Base-by-base conservation (phyloP, 192 early-diverging fungal genomes). In the Coemansia sp. region DNA sequence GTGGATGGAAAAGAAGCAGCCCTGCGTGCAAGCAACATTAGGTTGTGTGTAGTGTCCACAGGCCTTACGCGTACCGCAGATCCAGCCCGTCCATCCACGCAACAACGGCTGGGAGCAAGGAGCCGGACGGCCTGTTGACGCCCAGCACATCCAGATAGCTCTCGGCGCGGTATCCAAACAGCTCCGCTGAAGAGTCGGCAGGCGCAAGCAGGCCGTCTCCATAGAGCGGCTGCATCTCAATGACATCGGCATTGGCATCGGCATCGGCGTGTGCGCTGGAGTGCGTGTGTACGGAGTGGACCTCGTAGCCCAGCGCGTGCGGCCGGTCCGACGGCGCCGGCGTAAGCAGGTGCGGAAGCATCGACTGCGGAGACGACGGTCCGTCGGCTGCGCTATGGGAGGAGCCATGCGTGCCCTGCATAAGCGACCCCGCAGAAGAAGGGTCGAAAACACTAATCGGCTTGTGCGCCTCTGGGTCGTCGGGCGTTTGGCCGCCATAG, bases 81-180 rank as follows among this genome's bases (percentile, higher is more conserved):
- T 82, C 79, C 44, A 82, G 41, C 1, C 79, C 79, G 19, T 82
- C 79, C 79, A 82, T 82, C 79, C 79, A 82, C 12, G 79, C 70
- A 5, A 82, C 75, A 0, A 72, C 9, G 11, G 50, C 19, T 0
- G 79, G 71, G 4, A 82, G 45, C 1, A 75, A 6, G 0, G 71
- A 49, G 38, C 74, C 69, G 16, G 73, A 68, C n/a, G 71, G 44
- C 1, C 67, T 67, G 63, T 82, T 82, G 22, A 76, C 67, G 7
- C 79, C 79, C 57, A 82, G 41, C 42, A 74, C 3, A 4, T 64
- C 59, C 60, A 70, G 53, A 19, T 59, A 14, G n/a, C 14, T 8
- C 16, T 59, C 38, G 37, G n/a, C 14, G 38, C 51, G 51, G 8
- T 54, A 22, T 6, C 51, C 20, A 25, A 4, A 22, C 20, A 19